Evolutionary conservation across 2,329 filamentous ascomycete species (phyloP), one percentile per base, ranked within the genome.

Genomic region (Cladosporium austrohemisphaericum): DNA sequence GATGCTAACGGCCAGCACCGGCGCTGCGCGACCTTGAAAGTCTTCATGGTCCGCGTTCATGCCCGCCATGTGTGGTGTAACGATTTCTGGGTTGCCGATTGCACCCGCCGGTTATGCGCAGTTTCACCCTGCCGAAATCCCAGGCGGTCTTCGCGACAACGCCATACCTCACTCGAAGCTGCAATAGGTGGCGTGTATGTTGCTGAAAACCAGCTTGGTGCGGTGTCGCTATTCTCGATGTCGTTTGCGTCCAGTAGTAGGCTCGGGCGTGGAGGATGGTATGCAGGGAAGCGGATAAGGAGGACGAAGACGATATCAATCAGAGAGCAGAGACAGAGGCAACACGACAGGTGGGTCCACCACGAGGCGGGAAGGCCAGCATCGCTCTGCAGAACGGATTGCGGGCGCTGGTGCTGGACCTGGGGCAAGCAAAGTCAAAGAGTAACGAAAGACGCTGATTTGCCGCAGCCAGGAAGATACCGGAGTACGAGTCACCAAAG

Each of bases 1-100:
- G 5, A 80, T 78, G n/a, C 84, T 85, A 55, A 89, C 85, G 58
- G 79, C 79, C 60, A 90, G 80, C 45, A 88, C 84, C 29, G 75
- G 71, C 49, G 56, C 53, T 47, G 61, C 63, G 25, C 66, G 59
- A 20, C 62, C 61, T 52, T 55, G 53, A 29, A 65, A 59, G 56
- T 61, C 43, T 52, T 52, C 56, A 56, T 64, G 61, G 44, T 55
- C 29, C 18, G 53, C n/a, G 13, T 52, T 47, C 50, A 51, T 53
- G 31, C 46, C 51, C 23, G 52, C 52, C 53, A 56, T 60, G 18
- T 26, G 4, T 4, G n/a, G 10, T 2, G 23, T 22, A 13, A 23
- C 23, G 23, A 18, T 35, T 25, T 18, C 7, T n/a, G 14, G 14
- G 29, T 25, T 19, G 16, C 44, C 44, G 23, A 22, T 45, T 31